Evolutionary conservation across 108 stramenopile species (phyloP).

Genomic region (Pseudonitzschia multiseries): DNA sequence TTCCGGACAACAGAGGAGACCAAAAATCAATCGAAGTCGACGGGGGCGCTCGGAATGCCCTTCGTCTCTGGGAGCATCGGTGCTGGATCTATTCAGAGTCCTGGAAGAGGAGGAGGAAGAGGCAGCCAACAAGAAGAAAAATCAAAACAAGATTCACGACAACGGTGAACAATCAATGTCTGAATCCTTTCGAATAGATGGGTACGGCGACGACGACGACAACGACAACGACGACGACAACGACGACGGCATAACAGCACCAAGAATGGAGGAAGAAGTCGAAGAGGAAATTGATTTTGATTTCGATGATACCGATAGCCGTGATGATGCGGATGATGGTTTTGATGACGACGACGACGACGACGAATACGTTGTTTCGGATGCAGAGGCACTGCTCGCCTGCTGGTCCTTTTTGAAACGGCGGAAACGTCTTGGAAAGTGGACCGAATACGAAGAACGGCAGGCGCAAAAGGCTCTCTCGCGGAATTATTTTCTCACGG

Average conservation of each 20-base stretch:
- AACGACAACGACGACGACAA: not conserved
- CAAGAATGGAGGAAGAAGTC: not conserved
- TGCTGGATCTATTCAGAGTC: not conserved
- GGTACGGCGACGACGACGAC: not conserved
- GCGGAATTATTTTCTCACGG: constrained; percentile 28
- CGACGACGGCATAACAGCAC: not conserved
- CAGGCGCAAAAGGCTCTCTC: constrained; percentile 34
- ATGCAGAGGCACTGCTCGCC: constrained; percentile 70
- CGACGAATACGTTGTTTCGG: constrained; percentile 30
- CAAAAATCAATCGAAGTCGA: no score
- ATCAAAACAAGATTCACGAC: not conserved
- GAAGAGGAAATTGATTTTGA: no score
- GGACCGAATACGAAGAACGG: constrained; percentile 48
- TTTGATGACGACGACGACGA: not conserved
- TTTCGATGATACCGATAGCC: no score
- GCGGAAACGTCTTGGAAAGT: constrained; percentile 58
- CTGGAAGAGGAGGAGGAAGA: not conserved
- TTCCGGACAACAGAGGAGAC: no score
- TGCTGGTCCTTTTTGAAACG: constrained; percentile 66
- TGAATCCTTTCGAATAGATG: not conserved
- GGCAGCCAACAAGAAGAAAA: not conserved
- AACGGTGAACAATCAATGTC: not conserved
- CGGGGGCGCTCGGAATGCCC: no score
- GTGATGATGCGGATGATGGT: not conserved
- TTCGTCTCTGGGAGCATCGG: not conserved